phyloP scores from a whole-genome alignment of 2,329 filamentous ascomycete species.

The Fusarium camptoceras region DNA sequence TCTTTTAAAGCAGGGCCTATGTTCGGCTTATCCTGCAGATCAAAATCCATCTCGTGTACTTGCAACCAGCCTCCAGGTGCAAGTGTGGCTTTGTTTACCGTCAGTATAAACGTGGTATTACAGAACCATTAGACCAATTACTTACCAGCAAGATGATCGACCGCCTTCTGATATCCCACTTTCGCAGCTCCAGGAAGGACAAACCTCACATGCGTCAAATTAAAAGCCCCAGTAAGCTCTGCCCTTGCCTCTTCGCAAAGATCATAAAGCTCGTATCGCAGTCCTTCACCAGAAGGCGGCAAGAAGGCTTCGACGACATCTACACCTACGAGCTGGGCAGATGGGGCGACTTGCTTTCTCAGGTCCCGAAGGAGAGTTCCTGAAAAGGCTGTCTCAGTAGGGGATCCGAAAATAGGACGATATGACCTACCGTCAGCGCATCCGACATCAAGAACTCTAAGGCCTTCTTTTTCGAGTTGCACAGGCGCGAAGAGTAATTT shows the following conservation, averaged over 20 bases:
- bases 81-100: not conserved
- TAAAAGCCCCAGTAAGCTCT: not conserved
- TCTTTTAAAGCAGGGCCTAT: slow-evolving; percentile 13
- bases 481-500: slow-evolving; percentile 21
- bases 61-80: slow-evolving; percentile 21
- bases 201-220: slow-evolving; percentile 22
- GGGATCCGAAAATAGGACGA: accelerated
- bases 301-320: slow-evolving; percentile 23
- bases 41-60: slow-evolving; percentile 26
- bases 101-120: accelerated
- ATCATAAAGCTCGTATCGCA: slow-evolving; percentile 14
- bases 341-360: slow-evolving; percentile 15
- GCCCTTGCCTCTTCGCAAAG: not conserved
- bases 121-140: accelerated
- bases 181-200: slow-evolving; percentile 5
- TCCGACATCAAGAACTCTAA: slow-evolving; percentile 21
- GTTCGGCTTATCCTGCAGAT: not conserved
- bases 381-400: not conserved
- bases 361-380: slow-evolving; percentile 20
- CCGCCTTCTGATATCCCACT: not conserved
- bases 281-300: not conserved
- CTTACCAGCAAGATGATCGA: slow-evolving; percentile 6
- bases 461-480: not conserved
- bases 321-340: slow-evolving; percentile 23
- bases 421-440: slow-evolving; percentile 18